Evolutionary conservation across 2,329 filamentous ascomycete species (phyloP).

Genomic region (Epichloe sp.): DNA sequence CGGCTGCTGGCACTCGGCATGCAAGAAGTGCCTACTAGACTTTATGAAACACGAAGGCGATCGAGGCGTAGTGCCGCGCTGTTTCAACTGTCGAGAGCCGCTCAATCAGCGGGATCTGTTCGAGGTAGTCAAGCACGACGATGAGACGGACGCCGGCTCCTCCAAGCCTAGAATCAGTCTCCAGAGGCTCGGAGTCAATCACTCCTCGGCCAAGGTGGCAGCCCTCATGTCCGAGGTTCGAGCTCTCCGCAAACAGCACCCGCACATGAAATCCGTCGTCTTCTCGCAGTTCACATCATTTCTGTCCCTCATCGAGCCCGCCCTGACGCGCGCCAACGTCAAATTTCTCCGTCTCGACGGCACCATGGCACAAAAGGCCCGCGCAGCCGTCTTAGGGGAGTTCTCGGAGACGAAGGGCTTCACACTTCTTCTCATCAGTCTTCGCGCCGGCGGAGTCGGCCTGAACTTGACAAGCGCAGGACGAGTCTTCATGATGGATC

Average conservation of each 20-base stretch:
- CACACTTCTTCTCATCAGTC: slow-evolving; percentile 65
- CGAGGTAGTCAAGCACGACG: slow-evolving; percentile 74
- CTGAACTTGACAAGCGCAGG: slow-evolving; percentile 83
- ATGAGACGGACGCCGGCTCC: slow-evolving; percentile 30
- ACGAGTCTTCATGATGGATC: slow-evolving; percentile 97
- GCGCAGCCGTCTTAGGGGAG: slow-evolving; percentile 62
- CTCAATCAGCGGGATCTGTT: slow-evolving; percentile 80
- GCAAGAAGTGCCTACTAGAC: slow-evolving; percentile 81
- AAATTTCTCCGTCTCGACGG: slow-evolving; percentile 81
- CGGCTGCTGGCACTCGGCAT: slow-evolving; percentile 94
- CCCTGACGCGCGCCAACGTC: slow-evolving; percentile 59
- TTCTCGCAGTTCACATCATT: slow-evolving; percentile 98
- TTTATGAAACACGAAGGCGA: slow-evolving; percentile 81
- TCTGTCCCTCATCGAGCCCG: slow-evolving; percentile 77
- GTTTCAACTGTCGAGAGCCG: slow-evolving; percentile 79
- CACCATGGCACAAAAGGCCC: slow-evolving; percentile 72
- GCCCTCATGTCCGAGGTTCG: slow-evolving; percentile 66
- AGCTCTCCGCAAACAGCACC: slow-evolving; percentile 49
- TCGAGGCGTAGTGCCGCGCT: slow-evolving; percentile 62
- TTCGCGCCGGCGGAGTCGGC: slow-evolving; percentile 85
- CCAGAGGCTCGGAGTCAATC: slow-evolving; percentile 45
- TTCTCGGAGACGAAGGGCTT: slow-evolving; percentile 52
- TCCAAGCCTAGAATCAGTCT: slow-evolving; percentile 42
- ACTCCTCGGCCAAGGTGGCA: slow-evolving; percentile 81
- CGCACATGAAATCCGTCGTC: slow-evolving; percentile 71